A percentile compares a stretch with the other conserved stretches of the same genome.
Conservation (phyloP, 2,329 filamentous ascomycete species). For the Colletotrichum brevisporum region DNA sequence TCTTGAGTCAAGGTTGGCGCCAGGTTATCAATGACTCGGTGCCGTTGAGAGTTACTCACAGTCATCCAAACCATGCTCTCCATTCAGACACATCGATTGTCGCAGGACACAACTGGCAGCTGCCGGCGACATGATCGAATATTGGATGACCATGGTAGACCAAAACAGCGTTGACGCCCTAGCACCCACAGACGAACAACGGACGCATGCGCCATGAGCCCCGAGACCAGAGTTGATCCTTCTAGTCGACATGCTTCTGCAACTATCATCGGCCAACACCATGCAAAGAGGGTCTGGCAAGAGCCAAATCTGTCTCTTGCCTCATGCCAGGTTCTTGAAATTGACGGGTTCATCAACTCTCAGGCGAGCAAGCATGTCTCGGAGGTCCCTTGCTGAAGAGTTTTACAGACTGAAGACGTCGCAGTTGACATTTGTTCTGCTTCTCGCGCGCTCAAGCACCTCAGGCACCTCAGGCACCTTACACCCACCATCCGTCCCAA, state of each 20-base stretch:
- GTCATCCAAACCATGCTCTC: constrained; percentile 24
- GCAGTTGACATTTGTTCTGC: too few species aligned
- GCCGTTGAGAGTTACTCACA: background rate
- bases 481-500: constrained; percentile 6
- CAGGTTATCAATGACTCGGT: constrained; percentile 22
- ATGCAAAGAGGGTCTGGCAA: background rate
- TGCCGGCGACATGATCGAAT: constrained; percentile 2
- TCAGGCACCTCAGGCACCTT: too few species aligned
- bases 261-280: background rate
- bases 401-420: too few species aligned
- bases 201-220: too few species aligned
- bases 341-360: too few species aligned
- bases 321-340: too few species aligned
- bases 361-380: too few species aligned
- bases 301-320: background rate
- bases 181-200: background rate
- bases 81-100: constrained; percentile 16
- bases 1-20: constrained; percentile 19
- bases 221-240: too few species aligned
- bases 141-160: constrained; percentile 14
- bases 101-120: constrained; percentile 26
- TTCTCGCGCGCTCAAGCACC: too few species aligned
- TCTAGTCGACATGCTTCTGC: background rate
- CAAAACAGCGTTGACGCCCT: constrained; percentile 4
- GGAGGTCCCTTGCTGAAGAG: too few species aligned